Evolutionary conservation across 352 stramenopile genomes (phyloP).

Genomic region (Pythium plurisporium): DNA sequence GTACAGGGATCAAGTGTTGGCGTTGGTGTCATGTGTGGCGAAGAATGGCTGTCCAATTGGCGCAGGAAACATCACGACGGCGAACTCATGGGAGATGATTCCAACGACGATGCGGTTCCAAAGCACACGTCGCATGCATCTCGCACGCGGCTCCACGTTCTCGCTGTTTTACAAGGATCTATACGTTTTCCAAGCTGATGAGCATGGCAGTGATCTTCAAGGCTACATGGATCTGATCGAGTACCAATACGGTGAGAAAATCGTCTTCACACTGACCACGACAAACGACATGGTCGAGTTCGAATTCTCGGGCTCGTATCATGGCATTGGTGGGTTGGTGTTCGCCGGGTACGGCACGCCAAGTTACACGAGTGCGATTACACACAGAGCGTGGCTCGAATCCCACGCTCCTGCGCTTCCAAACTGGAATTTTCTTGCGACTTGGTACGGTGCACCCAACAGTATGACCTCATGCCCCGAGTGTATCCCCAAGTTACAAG

Average conservation of each 20-base stretch:
- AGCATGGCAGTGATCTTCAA: too few species aligned
- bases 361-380: background rate
- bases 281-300: background rate
- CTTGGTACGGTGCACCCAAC: background rate
- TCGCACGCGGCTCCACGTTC: too few species aligned
- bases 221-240: background rate
- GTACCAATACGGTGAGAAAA: background rate
- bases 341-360: background rate
- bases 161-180: too few species aligned
- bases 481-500: slow-evolving; percentile 13
- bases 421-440: slow-evolving; percentile 1
- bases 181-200: too few species aligned
- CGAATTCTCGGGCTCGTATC: background rate
- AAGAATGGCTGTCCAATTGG: slow-evolving; percentile 6
- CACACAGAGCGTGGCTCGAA: background rate
- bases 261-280: background rate
- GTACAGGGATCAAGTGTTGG: background rate
- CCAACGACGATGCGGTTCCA: slow-evolving; percentile 6
- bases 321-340: background rate
- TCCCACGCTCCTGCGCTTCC: background rate
- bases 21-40: slow-evolving; percentile 6
- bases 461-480: background rate
- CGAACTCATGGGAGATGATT: background rate
- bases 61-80: background rate
- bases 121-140: background rate